Conservation (phyloP, 495 filamentous ascomycete genomes). For the Achaetomiella virescens region DNA sequence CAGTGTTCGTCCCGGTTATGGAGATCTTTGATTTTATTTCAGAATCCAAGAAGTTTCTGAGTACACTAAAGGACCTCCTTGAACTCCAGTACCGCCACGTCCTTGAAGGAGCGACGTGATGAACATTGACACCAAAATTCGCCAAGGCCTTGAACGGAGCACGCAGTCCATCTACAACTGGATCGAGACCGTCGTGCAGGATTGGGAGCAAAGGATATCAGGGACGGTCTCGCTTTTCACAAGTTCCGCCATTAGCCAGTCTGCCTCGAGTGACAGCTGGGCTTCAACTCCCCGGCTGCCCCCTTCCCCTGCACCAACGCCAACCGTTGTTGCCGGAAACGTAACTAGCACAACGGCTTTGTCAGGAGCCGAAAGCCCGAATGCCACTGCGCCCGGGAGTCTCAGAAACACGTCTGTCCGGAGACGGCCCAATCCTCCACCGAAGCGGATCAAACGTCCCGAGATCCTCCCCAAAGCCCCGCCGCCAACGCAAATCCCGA, state of each 20-base stretch:
- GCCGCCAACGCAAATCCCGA: slow-evolving; percentile 20
- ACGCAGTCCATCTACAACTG: slow-evolving; percentile 25
- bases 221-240: slow-evolving; percentile 20
- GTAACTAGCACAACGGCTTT: background rate
- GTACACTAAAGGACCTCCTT: slow-evolving; percentile 21
- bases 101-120: slow-evolving; percentile 16
- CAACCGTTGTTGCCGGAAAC: slow-evolving; percentile 13
- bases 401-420: background rate
- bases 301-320: slow-evolving; percentile 23
- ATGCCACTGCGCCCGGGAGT: background rate
- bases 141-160: slow-evolving; percentile 25
- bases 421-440: slow-evolving; percentile 13
- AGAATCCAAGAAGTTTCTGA: slow-evolving; percentile 24
- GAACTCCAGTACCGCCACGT: slow-evolving; percentile 27
- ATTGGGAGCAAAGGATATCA: slow-evolving; percentile 23
- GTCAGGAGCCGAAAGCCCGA: slow-evolving; percentile 6
- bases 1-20: slow-evolving; percentile 29
- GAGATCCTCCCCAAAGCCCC: slow-evolving; percentile 13
- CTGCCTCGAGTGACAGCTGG: slow-evolving; percentile 16
- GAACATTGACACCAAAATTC: slow-evolving; percentile 23
- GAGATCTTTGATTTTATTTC: slow-evolving; percentile 28
- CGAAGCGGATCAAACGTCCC: slow-evolving; percentile 18
- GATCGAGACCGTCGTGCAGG: slow-evolving; percentile 27
- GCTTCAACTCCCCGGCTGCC: slow-evolving; percentile 17
- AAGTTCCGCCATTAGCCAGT: background rate